Percentiles rank a stretch among this genome's conserved stretches.
These are phyloP conservation scores for Escovopsis sp. DNA, from an alignment of 2,329 filamentous ascomycete species.

Conservation along the genomic window DNA sequence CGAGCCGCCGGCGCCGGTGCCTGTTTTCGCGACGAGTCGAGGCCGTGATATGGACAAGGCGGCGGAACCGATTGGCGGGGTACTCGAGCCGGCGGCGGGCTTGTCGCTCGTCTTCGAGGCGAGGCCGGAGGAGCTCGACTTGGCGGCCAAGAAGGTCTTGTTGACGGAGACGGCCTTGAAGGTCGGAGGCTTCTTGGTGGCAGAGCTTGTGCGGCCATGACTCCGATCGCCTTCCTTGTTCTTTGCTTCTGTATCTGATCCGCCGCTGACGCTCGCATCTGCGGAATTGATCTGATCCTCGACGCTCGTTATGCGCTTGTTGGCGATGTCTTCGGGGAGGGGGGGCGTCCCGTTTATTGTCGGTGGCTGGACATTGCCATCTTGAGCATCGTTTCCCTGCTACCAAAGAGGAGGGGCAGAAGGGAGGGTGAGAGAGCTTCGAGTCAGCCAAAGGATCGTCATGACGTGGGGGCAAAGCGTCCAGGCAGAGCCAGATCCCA, in stretches of 20 bases:
- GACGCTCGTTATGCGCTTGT: constrained; percentile 40
- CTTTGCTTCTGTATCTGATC: constrained; percentile 56
- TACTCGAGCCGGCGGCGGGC: constrained; percentile 28
- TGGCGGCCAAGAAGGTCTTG: constrained; percentile 67
- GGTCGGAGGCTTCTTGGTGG: constrained; percentile 57
- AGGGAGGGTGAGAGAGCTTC: constrained; percentile 10
- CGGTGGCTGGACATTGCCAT: constrained; percentile 30
- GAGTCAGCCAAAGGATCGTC: background rate
- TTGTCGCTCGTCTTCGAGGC: constrained; percentile 37
- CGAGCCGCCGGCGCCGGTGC: constrained; percentile 41
- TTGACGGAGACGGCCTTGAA: constrained; percentile 82
- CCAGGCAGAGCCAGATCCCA: too few relatives aligned
- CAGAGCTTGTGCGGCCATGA: constrained; percentile 41
- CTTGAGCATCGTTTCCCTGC: constrained; percentile 23
- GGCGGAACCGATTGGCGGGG: constrained; percentile 29
- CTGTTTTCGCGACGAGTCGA: constrained; percentile 61
- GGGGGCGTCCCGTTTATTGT: constrained; percentile 32
- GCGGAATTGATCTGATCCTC: constrained; percentile 46
- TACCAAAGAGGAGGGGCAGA: background rate
- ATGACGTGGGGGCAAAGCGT: too few relatives aligned
- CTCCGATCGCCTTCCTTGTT: constrained; percentile 40
- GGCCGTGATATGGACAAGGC: constrained; percentile 43
- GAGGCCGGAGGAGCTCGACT: constrained; percentile 31
- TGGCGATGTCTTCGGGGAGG: constrained; percentile 35
- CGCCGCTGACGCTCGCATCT: constrained; percentile 55